Evolutionary conservation across 1,139 yeast genomes (phyloP).

Genomic region (Lodderomyces orthopsilosis): DNA sequence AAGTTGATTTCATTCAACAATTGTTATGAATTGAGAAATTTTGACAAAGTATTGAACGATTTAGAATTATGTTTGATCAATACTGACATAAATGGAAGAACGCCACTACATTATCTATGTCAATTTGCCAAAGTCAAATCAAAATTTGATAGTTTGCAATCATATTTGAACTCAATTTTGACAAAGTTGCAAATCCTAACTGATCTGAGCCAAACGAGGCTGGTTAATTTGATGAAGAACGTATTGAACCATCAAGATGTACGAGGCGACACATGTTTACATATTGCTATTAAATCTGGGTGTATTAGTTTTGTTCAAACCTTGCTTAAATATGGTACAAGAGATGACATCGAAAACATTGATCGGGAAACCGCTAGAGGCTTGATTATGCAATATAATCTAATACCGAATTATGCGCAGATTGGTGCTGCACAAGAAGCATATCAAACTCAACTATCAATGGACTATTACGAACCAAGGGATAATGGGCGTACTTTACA

Average conservation of each 20-base stretch:
- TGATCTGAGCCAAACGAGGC: conserved; percentile 24
- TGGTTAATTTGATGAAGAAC: conserved; percentile 51
- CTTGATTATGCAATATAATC: conserved; percentile 26
- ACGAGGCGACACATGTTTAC: conserved; percentile 67
- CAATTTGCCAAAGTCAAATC: conserved; percentile 55
- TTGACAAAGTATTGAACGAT: conserved; percentile 66
- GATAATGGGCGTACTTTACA: conserved; percentile 9
- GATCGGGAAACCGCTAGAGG: conserved; percentile 39
- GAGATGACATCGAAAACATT: conserved; percentile 44
- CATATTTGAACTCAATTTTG: conserved; percentile 37
- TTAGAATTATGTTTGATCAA: conserved; percentile 68
- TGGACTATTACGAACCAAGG: conserved; percentile 12
- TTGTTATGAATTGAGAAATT: conserved; percentile 76
- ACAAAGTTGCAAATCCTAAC: conserved; percentile 37
- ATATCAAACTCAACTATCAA: conserved; percentile 12
- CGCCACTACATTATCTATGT: conserved; percentile 71
- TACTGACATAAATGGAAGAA: conserved; percentile 69
- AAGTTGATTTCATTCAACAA: conserved; percentile 84
- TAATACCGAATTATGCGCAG: conserved; percentile 18
- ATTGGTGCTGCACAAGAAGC: conserved; percentile 7
- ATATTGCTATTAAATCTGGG: conserved; percentile 53
- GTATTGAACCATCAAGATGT: conserved; percentile 68
- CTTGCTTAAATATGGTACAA: conserved; percentile 45
- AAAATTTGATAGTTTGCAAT: conserved; percentile 42
- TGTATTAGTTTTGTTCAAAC: conserved; percentile 37